Conservation (phyloP, 208 protist genomes). For the Leishmania major region DNA sequence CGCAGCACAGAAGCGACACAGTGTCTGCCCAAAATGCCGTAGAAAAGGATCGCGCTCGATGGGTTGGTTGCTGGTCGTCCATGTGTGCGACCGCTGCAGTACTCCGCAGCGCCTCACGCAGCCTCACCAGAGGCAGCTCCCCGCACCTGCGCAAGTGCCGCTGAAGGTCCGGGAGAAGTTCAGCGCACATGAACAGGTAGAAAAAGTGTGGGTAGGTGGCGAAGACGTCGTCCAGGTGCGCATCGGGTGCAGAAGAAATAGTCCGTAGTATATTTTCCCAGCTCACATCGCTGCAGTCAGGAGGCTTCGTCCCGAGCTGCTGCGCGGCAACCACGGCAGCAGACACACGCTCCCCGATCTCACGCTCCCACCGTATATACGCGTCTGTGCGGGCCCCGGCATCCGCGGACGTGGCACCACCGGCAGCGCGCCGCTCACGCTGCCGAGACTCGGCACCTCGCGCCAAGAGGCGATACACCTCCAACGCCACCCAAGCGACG, state of each 20-base stretch:
- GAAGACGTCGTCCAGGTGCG: slow-evolving; percentile 3
- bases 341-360: slow-evolving; percentile 1
- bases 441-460: slow-evolving; percentile 26
- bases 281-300: not conserved
- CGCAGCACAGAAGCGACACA: slow-evolving; percentile 7
- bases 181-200: slow-evolving; percentile 11
- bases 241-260: not conserved
- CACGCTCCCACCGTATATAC: slow-evolving; percentile 13
- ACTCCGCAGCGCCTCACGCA: slow-evolving; percentile 14
- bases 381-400: slow-evolving; percentile 10
- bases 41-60: not conserved
- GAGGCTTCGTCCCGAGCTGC: not conserved
- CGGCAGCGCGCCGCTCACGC: slow-evolving; percentile 5
- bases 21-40: not conserved
- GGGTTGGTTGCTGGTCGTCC: not conserved
- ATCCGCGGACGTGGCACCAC: slow-evolving; percentile 2
- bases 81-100: too few relatives aligned
- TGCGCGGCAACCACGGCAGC: not conserved
- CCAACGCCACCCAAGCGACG: slow-evolving; percentile 51
- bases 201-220: slow-evolving; percentile 23
- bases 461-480: slow-evolving; percentile 43
- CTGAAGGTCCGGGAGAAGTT: slow-evolving; percentile 10
- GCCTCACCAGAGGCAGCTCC: not conserved
- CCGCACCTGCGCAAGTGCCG: not conserved
- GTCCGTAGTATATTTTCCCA: not conserved